phyloP scores from a whole-genome alignment of 192 early-diverging fungal genomes.

The Podila verticillata region DNA sequence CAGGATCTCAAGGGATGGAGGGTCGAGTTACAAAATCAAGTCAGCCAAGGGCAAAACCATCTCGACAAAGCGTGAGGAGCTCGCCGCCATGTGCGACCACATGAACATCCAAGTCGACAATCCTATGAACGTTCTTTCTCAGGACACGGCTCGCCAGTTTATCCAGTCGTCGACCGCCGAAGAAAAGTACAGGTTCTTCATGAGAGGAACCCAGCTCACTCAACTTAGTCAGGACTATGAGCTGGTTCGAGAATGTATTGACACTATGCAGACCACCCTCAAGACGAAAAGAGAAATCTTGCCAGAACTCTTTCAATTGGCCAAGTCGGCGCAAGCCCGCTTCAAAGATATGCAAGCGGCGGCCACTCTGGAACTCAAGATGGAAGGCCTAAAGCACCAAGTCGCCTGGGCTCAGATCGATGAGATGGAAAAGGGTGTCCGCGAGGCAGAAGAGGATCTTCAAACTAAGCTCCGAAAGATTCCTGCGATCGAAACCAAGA shows the following conservation, averaged over 20 bases:
- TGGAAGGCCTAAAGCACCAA: conserved; percentile 70
- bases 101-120: conserved; percentile 94
- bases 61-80: conserved; percentile 85
- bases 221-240: conserved; percentile 82
- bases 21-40: conserved; percentile 83
- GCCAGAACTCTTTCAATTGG: conserved; percentile 75
- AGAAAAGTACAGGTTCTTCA: conserved; percentile 94
- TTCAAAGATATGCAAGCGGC: conserved; percentile 76
- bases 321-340: conserved; percentile 69
- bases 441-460: conserved; percentile 14
- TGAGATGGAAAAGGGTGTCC: conserved; percentile 56
- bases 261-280: conserved; percentile 61
- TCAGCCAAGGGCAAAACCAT: conserved; percentile 69
- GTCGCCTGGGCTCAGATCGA: conserved; percentile 82
- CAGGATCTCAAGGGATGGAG: conserved; percentile 68
- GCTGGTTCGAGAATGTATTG: conserved; percentile 65
- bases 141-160: conserved; percentile 93
- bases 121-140: conserved; percentile 91
- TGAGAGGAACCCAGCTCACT: conserved; percentile 85
- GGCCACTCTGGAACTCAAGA: conserved; percentile 60
- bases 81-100: conserved; percentile 84
- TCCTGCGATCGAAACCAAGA: conserved; percentile 30
- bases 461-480: background rate
- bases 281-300: conserved; percentile 71
- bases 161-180: conserved; percentile 80